Evolutionary conservation across 1,139 yeast species (phyloP).

Genomic region (Blastobotrys serpentis): DNA sequence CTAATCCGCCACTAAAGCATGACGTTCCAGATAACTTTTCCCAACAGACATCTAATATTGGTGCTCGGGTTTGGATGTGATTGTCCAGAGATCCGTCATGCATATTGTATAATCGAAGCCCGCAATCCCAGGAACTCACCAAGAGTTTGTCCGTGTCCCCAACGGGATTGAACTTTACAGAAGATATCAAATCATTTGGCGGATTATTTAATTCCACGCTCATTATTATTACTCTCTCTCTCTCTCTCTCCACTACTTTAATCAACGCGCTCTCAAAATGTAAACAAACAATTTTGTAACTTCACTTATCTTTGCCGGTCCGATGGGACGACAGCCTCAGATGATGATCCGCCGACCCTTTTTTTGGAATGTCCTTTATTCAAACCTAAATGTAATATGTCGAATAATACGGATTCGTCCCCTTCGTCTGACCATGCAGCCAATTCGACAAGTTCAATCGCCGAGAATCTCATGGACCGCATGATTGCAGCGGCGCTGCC

Average conservation of each 20-base stretch:
- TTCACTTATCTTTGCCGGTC: no score
- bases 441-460: background rate
- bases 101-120: conserved; percentile 32
- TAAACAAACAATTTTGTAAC: background rate
- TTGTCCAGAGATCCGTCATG: conserved; percentile 20
- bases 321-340: no score
- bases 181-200: conserved; percentile 36
- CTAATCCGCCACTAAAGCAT: conserved; percentile 34
- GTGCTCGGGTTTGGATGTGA: conserved; percentile 30
- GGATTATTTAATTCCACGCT: conserved; percentile 25
- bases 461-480: conserved; percentile 71
- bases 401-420: background rate
- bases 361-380: no score
- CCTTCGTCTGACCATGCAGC: background rate
- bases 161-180: conserved; percentile 31
- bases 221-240: conserved; percentile 13
- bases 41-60: conserved; percentile 38
- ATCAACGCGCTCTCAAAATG: background rate
- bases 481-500: conserved; percentile 71
- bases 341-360: no score
- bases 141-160: conserved; percentile 29
- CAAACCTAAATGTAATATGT: no score
- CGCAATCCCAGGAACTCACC: conserved; percentile 42
- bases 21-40: conserved; percentile 24
- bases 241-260: no score